These are phyloP conservation scores for Fusarium concolor DNA, from an alignment of 2,329 filamentous ascomycete species.

Conservation along the genomic window DNA sequence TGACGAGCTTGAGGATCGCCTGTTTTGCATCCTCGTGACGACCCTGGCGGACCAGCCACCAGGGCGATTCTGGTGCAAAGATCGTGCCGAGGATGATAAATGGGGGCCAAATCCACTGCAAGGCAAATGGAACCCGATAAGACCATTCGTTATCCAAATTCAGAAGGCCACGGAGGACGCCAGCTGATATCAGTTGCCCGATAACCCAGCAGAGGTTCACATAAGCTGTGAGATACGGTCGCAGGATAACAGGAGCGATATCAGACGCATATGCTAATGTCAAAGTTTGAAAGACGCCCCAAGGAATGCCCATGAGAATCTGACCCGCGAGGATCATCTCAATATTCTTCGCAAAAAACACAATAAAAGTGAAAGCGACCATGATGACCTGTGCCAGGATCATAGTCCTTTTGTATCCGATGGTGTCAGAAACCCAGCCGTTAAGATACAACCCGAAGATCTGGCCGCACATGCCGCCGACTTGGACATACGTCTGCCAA, in stretches of 20 bases:
- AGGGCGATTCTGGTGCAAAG: slow-evolving; percentile 62
- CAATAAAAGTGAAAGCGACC: slow-evolving; percentile 67
- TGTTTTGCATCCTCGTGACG: slow-evolving; percentile 34
- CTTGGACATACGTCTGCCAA: slow-evolving; percentile 52
- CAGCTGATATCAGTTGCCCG: slow-evolving; percentile 59
- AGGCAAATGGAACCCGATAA: slow-evolving; percentile 60
- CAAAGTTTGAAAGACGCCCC: slow-evolving; percentile 64
- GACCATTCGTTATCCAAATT: slow-evolving; percentile 56
- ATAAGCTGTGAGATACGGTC: slow-evolving; percentile 61
- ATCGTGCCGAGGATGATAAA: slow-evolving; percentile 56
- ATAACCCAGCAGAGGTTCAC: slow-evolving; percentile 64
- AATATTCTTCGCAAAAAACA: slow-evolving; percentile 69
- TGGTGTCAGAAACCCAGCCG: slow-evolving; percentile 70
- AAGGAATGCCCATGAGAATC: slow-evolving; percentile 68
- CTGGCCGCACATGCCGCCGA: slow-evolving; percentile 64
- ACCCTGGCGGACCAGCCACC: slow-evolving; percentile 57
- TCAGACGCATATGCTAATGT: slow-evolving; percentile 73
- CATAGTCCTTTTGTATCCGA: slow-evolving; percentile 70
- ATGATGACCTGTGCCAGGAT: slow-evolving; percentile 63
- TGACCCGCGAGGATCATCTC: slow-evolving; percentile 66
- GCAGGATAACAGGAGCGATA: slow-evolving; percentile 69
- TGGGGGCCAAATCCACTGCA: slow-evolving; percentile 62
- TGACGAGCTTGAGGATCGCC: slow-evolving; percentile 43
- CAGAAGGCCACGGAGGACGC: slow-evolving; percentile 57
- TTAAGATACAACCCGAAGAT: slow-evolving; percentile 72